These are phyloP conservation scores for Corylus americana DNA, from an alignment of 306 rosid genomes.

Conservation along the genomic window DNA sequence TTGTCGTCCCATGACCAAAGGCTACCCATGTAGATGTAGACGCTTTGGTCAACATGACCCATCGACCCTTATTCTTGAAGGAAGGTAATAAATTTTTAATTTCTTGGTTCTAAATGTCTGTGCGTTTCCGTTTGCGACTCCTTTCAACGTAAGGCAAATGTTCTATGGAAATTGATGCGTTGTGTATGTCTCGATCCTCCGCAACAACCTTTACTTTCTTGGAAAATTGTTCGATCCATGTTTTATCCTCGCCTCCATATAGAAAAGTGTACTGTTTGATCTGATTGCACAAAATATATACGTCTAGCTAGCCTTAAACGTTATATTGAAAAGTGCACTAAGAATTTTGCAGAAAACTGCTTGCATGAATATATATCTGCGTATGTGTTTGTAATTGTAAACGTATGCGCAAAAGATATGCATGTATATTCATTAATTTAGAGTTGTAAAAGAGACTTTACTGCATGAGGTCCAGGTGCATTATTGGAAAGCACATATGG, in stretches of 20 bases:
- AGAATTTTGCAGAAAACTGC: too few species aligned
- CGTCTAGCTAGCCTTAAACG: too few species aligned
- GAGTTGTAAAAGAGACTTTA: too few species aligned
- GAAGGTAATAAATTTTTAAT: constrained; percentile 45
- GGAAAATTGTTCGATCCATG: constrained; percentile 45
- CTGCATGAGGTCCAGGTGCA: too few species aligned
- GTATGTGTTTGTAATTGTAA: too few species aligned
- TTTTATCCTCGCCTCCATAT: constrained; percentile 46
- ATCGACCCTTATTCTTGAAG: constrained; percentile 52
- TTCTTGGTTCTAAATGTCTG: constrained; percentile 23
- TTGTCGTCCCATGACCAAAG: constrained; percentile 38
- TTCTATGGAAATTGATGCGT: constrained; percentile 31
- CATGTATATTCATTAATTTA: too few species aligned
- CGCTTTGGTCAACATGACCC: constrained; percentile 49
- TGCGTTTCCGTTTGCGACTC: neutral
- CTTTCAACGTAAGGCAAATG: constrained; percentile 38
- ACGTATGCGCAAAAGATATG: neutral
- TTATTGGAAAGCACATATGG: too few species aligned
- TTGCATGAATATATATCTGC: too few species aligned
- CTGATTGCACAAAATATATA: constrained; percentile 11
- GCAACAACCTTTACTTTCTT: constrained; percentile 17
- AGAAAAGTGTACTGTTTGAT: constrained; percentile 37
- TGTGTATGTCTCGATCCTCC: constrained; percentile 39
- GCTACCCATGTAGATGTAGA: constrained; percentile 23
- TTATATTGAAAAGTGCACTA: too few species aligned